A percentile compares a stretch with the other conserved stretches of the same genome.
Evolutionary conservation across 2,329 filamentous ascomycete genomes (phyloP).

Genomic region (Penicillium thymicola): DNA sequence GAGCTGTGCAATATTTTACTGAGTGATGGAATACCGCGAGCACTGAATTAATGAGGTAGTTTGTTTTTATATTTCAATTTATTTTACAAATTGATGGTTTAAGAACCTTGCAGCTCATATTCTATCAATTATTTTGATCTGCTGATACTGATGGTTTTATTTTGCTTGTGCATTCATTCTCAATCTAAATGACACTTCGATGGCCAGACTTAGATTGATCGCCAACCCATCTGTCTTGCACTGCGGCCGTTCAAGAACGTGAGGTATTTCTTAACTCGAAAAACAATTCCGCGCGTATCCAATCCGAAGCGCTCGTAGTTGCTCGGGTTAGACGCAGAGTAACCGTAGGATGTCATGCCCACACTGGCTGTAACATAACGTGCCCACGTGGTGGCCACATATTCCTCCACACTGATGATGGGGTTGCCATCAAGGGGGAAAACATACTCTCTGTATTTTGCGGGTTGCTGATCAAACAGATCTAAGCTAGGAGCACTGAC

Average conservation of each 20-base stretch:
- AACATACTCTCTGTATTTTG: conserved; percentile 83
- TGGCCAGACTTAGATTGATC: not conserved
- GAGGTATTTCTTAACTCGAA: not conserved
- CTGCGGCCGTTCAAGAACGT: not conserved
- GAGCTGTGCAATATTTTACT: too few relatives aligned
- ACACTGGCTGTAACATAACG: conserved; percentile 22
- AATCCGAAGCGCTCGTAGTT: conserved; percentile 1
- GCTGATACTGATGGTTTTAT: too few relatives aligned
- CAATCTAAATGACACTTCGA: too few relatives aligned
- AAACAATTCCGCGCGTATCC: not conserved
- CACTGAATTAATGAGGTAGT: too few relatives aligned
- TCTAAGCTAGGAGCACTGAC: conserved; percentile 89
- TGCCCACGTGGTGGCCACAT: conserved; percentile 11
- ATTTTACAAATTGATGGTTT: too few relatives aligned
- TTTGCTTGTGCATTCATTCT: too few relatives aligned
- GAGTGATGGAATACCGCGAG: too few relatives aligned
- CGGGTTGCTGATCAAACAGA: conserved; percentile 81
- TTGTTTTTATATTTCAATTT: too few relatives aligned
- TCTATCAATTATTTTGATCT: too few relatives aligned
- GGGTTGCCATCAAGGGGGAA: conserved; percentile 80
- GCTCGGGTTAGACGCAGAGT: conserved; percentile 16
- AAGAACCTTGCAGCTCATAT: too few relatives aligned
- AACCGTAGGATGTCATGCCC: conserved; percentile 21
- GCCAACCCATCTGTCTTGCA: not conserved
- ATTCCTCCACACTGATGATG: conserved; percentile 74